phyloP scores from a whole-genome alignment of 2,329 filamentous ascomycete species.

The Amauroascus verrucosus region DNA sequence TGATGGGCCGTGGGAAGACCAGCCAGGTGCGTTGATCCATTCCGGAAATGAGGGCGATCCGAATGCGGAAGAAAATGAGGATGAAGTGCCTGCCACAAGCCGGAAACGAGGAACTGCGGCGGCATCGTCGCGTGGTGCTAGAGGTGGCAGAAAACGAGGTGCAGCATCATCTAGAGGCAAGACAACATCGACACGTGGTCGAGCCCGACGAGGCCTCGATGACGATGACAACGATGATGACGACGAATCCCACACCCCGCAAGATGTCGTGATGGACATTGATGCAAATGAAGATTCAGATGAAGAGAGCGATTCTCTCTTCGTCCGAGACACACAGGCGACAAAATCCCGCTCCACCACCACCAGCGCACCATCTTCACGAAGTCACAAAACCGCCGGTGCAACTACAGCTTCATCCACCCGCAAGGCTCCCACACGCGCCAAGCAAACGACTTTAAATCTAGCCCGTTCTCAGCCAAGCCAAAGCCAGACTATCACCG shows the following conservation, averaged over 20 bases:
- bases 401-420: slow-evolving; percentile 22
- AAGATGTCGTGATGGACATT: slow-evolving; percentile 34
- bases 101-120: slow-evolving; percentile 38
- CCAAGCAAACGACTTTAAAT: slow-evolving; percentile 32
- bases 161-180: slow-evolving; percentile 25
- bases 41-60: slow-evolving; percentile 42
- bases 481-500: slow-evolving; percentile 17
- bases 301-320: slow-evolving; percentile 29
- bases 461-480: slow-evolving; percentile 26
- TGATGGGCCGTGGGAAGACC: slow-evolving; percentile 75
- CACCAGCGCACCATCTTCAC: slow-evolving; percentile 5
- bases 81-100: slow-evolving; percentile 36
- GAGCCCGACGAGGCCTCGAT: slow-evolving; percentile 23
- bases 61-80: slow-evolving; percentile 37
- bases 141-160: slow-evolving; percentile 19
- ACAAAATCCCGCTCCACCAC: slow-evolving; percentile 19
- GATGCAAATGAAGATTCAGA: slow-evolving; percentile 26
- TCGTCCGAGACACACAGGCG: slow-evolving; percentile 30
- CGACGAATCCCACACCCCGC: slow-evolving; percentile 13
- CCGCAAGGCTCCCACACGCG: slow-evolving; percentile 20
- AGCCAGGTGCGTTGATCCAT: slow-evolving; percentile 54
- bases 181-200: slow-evolving; percentile 18
- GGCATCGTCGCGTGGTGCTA: slow-evolving; percentile 26
- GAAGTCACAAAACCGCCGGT: slow-evolving; percentile 18
- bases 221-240: slow-evolving; percentile 29